phyloP scores from a whole-genome alignment of 352 stramenopile genomes.

The Pythium phragmitis region DNA sequence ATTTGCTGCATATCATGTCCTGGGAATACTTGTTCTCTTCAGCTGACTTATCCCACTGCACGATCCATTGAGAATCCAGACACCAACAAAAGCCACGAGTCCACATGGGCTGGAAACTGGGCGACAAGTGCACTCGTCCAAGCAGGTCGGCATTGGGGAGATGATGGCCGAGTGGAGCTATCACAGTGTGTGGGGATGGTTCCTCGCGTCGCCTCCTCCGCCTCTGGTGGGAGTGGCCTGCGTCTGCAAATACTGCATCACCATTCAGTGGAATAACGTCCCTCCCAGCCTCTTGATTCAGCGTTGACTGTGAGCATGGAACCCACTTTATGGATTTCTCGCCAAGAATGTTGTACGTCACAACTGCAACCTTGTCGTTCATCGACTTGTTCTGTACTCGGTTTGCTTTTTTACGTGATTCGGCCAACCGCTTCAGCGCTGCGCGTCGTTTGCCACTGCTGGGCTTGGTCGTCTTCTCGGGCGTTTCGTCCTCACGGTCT shows the following conservation, averaged over 20 bases:
- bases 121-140: conserved; percentile 42
- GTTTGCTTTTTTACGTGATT: conserved; percentile 28
- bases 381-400: conserved; percentile 25
- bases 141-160: conserved; percentile 29
- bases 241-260: too few relatives aligned
- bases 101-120: conserved; percentile 45
- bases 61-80: conserved; percentile 19
- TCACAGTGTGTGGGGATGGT: not conserved
- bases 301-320: not conserved
- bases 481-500: not conserved
- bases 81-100: conserved; percentile 69
- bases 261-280: not conserved
- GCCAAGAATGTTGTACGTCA: conserved; percentile 66
- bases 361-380: conserved; percentile 35
- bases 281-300: conserved; percentile 9
- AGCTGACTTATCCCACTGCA: conserved; percentile 15
- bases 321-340: conserved; percentile 67
- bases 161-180: not conserved
- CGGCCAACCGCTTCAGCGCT: conserved; percentile 11
- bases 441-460: not conserved
- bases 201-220: not conserved
- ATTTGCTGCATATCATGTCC: conserved; percentile 6
- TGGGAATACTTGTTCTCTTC: conserved; percentile 3
- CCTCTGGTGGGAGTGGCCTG: not conserved
- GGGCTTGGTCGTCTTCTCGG: not conserved